Evolutionary conservation across 2,329 filamentous ascomycete species (phyloP).

Genomic region (Pseudogymnoascus sp.): DNA sequence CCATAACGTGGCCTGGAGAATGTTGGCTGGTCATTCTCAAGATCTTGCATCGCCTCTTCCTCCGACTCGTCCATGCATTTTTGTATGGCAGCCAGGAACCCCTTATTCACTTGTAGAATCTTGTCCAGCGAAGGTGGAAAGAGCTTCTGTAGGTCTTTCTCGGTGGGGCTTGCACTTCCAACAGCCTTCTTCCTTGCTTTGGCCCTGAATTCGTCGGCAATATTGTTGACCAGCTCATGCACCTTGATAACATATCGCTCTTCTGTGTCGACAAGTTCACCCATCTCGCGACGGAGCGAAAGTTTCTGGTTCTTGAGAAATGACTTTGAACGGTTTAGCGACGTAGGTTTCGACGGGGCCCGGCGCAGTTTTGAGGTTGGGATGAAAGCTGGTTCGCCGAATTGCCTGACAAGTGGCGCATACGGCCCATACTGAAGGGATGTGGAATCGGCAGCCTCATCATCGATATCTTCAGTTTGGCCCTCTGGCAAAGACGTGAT

Average conservation of each 20-base stretch:
- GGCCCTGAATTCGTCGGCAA: constrained; percentile 71
- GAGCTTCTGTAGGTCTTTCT: constrained; percentile 62
- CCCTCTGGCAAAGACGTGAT: constrained; percentile 56
- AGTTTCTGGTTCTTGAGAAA: constrained; percentile 78
- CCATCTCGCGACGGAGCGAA: constrained; percentile 77
- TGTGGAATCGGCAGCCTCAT: constrained; percentile 56
- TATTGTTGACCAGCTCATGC: constrained; percentile 69
- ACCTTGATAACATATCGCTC: constrained; percentile 88
- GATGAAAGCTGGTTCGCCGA: constrained; percentile 78
- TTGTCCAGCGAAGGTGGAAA: constrained; percentile 74
- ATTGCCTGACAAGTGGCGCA: constrained; percentile 63
- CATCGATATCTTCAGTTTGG: constrained; percentile 50
- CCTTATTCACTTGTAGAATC: constrained; percentile 74
- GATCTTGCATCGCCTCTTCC: constrained; percentile 66
- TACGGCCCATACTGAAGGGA: constrained; percentile 68
- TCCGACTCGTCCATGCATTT: constrained; percentile 75
- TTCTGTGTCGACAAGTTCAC: constrained; percentile 85
- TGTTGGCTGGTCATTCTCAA: constrained; percentile 49
- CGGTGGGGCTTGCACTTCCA: constrained; percentile 61
- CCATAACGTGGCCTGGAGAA: constrained; percentile 38
- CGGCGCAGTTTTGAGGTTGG: constrained; percentile 77
- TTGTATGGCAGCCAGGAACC: constrained; percentile 69
- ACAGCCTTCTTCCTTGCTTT: constrained; percentile 51
- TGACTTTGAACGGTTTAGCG: constrained; percentile 66
- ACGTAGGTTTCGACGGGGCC: constrained; percentile 77